These are phyloP conservation scores for Dryas drummondii DNA, from an alignment of 306 rosid species.

Conservation along the genomic window DNA sequence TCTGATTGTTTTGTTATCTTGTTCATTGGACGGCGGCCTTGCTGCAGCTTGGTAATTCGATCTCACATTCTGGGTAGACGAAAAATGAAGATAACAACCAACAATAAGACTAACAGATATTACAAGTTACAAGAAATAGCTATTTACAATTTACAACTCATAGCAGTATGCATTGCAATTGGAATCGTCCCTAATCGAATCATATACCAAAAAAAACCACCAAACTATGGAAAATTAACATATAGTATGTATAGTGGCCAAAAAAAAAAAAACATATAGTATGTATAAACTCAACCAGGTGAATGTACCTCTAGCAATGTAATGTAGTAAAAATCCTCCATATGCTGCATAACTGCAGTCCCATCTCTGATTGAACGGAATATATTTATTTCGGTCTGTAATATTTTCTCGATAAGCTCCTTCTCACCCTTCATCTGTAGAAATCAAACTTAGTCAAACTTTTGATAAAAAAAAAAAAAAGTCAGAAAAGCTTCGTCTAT, in stretches of 20 bases:
- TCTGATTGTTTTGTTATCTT: conserved; percentile 30
- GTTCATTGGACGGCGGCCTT: conserved; percentile 34
- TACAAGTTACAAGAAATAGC: neutral
- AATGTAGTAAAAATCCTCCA: conserved; percentile 97
- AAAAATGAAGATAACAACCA: conserved; percentile 10
- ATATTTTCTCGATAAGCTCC: conserved; percentile 78
- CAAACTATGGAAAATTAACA: neutral
- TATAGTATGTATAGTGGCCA: neutral
- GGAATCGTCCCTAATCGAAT: neutral
- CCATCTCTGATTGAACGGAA: conserved; percentile 96
- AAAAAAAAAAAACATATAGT: neutral
- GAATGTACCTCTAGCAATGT: conserved; percentile 73
- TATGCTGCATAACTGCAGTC: conserved; percentile 91
- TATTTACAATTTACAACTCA: neutral
- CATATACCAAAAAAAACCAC: neutral
- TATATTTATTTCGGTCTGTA: conserved; percentile 88
- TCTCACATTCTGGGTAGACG: conserved; percentile 56
- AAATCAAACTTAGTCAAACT: conserved; percentile 8
- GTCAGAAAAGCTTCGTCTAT: conserved; percentile 7
- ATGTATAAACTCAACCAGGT: neutral
- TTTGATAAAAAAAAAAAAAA: neutral
- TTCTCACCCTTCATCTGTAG: conserved; percentile 93
- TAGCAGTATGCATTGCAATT: neutral
- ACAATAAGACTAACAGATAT: conserved; percentile 1
- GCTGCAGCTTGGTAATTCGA: conserved; percentile 67